Percentiles rank a stretch among this genome's conserved stretches.
These are phyloP conservation scores for Paspalum notatum DNA, from an alignment of 176 grass and related monocot species.

Conservation along the genomic window DNA sequence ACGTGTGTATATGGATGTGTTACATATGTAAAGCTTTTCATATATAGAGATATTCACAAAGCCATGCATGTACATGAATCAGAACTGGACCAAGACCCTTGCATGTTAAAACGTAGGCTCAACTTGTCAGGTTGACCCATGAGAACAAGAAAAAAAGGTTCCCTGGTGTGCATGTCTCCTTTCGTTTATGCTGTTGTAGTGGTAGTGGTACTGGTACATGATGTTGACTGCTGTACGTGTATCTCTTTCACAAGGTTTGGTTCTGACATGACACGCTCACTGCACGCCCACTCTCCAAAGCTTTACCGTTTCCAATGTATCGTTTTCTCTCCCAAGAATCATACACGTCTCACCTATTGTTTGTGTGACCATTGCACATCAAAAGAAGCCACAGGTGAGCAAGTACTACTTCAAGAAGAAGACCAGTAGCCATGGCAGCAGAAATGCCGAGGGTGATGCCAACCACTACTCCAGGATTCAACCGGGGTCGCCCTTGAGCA, in stretches of 20 bases:
- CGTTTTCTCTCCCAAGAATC: neutral
- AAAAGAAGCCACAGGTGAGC: slow-evolving; percentile 50
- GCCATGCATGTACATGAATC: neutral
- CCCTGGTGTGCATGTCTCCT: neutral
- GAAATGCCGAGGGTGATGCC: slow-evolving; percentile 43
- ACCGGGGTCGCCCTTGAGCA: slow-evolving; percentile 38
- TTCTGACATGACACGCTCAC: neutral
- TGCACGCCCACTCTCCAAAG: slow-evolving; percentile 9
- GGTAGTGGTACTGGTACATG: too few relatives aligned
- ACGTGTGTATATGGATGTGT: too few relatives aligned
- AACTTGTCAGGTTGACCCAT: neutral
- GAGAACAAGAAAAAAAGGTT: neutral
- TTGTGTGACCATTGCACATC: slow-evolving; percentile 30
- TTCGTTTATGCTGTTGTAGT: neutral
- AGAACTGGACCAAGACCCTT: neutral
- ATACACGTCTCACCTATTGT: slow-evolving; percentile 26
- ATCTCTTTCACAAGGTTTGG: neutral
- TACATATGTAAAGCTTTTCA: too few relatives aligned
- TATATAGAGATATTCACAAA: neutral
- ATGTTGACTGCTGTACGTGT: slow-evolving; percentile 16
- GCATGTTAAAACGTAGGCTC: neutral
- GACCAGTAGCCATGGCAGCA: slow-evolving; percentile 26
- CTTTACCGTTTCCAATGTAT: slow-evolving; percentile 29
- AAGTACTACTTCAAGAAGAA: slow-evolving; percentile 57
- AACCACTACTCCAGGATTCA: slow-evolving; percentile 35